Conservation (phyloP, 2,329 filamentous ascomycete species). For the Coniochaeta prunicola region DNA sequence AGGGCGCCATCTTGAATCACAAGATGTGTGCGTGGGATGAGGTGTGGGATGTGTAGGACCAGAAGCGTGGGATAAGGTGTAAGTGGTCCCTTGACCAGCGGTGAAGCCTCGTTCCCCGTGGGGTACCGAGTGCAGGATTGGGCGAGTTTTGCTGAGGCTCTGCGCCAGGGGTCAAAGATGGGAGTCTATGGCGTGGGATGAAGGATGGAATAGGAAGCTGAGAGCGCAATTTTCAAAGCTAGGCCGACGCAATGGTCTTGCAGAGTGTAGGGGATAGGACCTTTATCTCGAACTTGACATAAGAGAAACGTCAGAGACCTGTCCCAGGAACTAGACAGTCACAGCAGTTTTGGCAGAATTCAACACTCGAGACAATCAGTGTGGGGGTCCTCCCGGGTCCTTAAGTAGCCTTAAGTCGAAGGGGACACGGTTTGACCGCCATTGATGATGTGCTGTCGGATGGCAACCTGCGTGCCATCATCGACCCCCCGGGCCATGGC, state of each 20-base stretch:
- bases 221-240: constrained; percentile 3
- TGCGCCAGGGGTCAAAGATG: not conserved
- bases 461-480: not conserved
- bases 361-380: constrained; percentile 4
- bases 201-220: constrained; percentile 9
- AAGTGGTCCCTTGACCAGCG: not conserved
- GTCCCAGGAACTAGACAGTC: constrained; percentile 6
- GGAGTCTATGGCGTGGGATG: constrained; percentile 5
- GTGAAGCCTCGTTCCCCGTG: constrained; percentile 7
- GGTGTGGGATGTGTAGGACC: constrained; percentile 16
- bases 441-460: constrained; percentile 3
- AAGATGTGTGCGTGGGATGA: constrained; percentile 25
- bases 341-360: constrained; percentile 5
- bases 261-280: constrained; percentile 1
- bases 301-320: not conserved
- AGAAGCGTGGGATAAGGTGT: constrained; percentile 1
- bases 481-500: constrained; percentile 1
- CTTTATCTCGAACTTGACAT: constrained; percentile 4
- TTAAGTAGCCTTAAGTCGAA: constrained; percentile 3
- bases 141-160: constrained; percentile 1
- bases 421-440: constrained; percentile 12
- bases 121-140: not conserved
- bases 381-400: constrained; percentile 10
- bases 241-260: not conserved
- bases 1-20: constrained; percentile 37